Conservation (phyloP, 805 yeast genomes). For the Naumovozyma dairenensis region DNA sequence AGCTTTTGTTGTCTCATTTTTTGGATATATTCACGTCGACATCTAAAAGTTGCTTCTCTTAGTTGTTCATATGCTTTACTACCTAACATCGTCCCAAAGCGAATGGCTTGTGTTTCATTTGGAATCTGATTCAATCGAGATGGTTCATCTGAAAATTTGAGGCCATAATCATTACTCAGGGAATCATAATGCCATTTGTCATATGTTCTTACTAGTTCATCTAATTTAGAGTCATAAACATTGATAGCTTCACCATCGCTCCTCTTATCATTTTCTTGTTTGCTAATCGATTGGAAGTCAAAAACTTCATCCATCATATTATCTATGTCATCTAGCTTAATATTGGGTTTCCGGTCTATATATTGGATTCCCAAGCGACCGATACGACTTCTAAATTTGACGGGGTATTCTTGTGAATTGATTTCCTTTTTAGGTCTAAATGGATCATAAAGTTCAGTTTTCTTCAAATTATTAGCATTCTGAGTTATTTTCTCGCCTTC, state of each 20-base stretch:
- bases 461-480: conserved; percentile 19
- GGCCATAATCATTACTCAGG: conserved; percentile 37
- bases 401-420: conserved; percentile 34
- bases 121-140: conserved; percentile 73
- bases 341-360: conserved; percentile 62
- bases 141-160: conserved; percentile 66
- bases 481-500: conserved; percentile 26
- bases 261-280: conserved; percentile 16
- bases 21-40: conserved; percentile 47
- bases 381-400: conserved; percentile 60
- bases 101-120: conserved; percentile 76
- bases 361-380: conserved; percentile 65
- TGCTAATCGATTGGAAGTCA: conserved; percentile 30
- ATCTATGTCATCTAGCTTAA: conserved; percentile 21
- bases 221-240: conserved; percentile 40
- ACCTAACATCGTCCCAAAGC: conserved; percentile 86
- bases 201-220: conserved; percentile 38
- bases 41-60: conserved; percentile 58
- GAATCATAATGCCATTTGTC: conserved; percentile 63
- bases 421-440: conserved; percentile 25
- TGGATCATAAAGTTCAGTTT: conserved; percentile 31
- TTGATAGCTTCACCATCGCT: conserved; percentile 27
- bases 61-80: conserved; percentile 77
- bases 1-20: conserved; percentile 29
- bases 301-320: conserved; percentile 34